Evolutionary conservation across 2,329 filamentous ascomycete species (phyloP), one percentile per base, ranked within the genome.

Genomic region (Microascus cirrosus): DNA sequence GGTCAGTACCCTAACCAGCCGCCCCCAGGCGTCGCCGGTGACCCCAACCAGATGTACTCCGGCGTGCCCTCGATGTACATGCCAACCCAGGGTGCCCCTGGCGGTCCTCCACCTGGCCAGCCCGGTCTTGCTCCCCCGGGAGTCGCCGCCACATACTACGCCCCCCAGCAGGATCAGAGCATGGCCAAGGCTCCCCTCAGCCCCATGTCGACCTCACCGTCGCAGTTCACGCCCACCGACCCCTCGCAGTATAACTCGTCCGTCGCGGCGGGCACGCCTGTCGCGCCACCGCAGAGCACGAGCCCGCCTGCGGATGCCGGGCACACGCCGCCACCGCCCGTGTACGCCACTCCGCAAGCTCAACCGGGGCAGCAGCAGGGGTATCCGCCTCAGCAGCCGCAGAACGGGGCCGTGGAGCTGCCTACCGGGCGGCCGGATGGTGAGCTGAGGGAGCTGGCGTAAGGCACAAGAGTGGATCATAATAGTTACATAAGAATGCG

Each of bases 1-100:
- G 20, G 13, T 18, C 55, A 52, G 28, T 39, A 52, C n/a, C 48
- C 45, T 15, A 39, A 57, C 45, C 32, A 48, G 55, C 55, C 55
- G 3, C 36, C 36, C 7, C 42, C 42, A 8, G 45, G 45, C 45
- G 10, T 11, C 45, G 20, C 28, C 8, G 28, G 28, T 32, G 28
- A 50, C n/a, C n/a, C 24, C 20, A n/a, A 50, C n/a, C 45, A 50
- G 45, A 50, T 50, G 45, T 50, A 50, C 45, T 48, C 42, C 18
- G 22, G 32, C 13, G 55, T 57, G 45, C 55, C 55, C 8, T 57
- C 55, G n/a, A 57, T 57, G 55, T 57, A 57, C 32, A 35, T 32
- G 25, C 55, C 55, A 6, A 48, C 45, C 11, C 55, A 42, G 6
- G 39, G 39, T 18, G 39, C 39, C 39, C 39, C 39, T 8, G 18